Percentiles rank a stretch among this genome's conserved stretches.
phyloP scores from a whole-genome alignment of 805 yeast genomes.

The Sugiyamaella floridensis region DNA sequence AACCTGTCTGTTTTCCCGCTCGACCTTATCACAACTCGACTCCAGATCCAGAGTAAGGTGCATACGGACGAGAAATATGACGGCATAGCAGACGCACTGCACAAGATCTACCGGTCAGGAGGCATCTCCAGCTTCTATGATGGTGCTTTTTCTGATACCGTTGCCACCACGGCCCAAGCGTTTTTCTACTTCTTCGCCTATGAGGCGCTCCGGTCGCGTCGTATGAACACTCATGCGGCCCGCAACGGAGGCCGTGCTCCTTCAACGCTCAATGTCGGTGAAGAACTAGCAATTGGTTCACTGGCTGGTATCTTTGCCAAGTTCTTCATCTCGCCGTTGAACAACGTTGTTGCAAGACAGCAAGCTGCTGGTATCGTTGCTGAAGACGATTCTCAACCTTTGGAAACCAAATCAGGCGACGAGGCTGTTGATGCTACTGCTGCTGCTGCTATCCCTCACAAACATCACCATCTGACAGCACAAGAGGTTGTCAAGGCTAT shows the following conservation, averaged over 20 bases:
- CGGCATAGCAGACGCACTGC: slow-evolving; percentile 70
- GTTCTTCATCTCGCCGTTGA: slow-evolving; percentile 28
- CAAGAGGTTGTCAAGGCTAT: slow-evolving; percentile 20
- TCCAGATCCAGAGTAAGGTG: slow-evolving; percentile 27
- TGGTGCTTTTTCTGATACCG: slow-evolving; percentile 53
- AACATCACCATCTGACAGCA: slow-evolving; percentile 3
- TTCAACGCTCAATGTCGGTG: slow-evolving; percentile 24
- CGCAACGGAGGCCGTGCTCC: slow-evolving; percentile 21
- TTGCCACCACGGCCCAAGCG: slow-evolving; percentile 27
- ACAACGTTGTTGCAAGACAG: slow-evolving; percentile 26
- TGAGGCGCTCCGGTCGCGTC: slow-evolving; percentile 24
- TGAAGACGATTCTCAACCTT: background rate
- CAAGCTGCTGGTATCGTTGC: slow-evolving; percentile 20
- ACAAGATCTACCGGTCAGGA: slow-evolving; percentile 60
- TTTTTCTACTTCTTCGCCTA: slow-evolving; percentile 30
- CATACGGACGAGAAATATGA: slow-evolving; percentile 34
- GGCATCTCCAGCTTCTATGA: slow-evolving; percentile 70
- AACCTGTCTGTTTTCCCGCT: slow-evolving; percentile 26
- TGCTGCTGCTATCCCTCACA: background rate
- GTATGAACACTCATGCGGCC: slow-evolving; percentile 15
- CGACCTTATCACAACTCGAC: slow-evolving; percentile 28
- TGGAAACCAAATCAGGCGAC: background rate
- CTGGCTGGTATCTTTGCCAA: slow-evolving; percentile 30
- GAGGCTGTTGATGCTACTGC: background rate
- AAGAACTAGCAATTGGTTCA: slow-evolving; percentile 28